phyloP scores from a whole-genome alignment of 305 asterid genomes.

The Rubia balearica region DNA sequence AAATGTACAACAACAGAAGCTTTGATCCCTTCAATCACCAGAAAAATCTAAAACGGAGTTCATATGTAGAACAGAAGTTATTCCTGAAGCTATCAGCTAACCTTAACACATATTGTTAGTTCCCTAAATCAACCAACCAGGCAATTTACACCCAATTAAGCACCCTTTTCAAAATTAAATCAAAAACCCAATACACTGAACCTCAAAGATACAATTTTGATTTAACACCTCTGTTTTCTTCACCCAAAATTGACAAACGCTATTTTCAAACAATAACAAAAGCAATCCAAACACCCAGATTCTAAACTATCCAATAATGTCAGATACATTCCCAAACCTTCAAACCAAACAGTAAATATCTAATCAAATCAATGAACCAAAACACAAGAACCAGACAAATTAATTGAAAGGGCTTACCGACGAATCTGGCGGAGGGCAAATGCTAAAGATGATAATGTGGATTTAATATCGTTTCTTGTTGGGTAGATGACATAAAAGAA shows the following conservation, averaged over 20 bases:
- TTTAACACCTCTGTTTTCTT: background rate
- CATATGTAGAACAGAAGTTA: background rate
- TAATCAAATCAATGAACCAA: background rate
- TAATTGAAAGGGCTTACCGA: constrained; percentile 10
- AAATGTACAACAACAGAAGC: background rate
- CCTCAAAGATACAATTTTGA: background rate
- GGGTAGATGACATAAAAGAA: background rate
- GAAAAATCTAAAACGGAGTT: background rate
- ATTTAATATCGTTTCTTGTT: background rate
- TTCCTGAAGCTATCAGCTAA: background rate
- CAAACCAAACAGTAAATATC: background rate
- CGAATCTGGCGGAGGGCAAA: background rate
- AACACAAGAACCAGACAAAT: background rate
- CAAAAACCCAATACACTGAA: background rate
- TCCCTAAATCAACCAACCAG: background rate
- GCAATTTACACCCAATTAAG: background rate
- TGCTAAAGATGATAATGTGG: background rate
- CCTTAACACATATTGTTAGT: background rate
- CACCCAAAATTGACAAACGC: background rate
- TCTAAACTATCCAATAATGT: background rate
- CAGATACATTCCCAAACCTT: background rate
- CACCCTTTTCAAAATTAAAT: background rate
- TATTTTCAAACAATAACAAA: background rate
- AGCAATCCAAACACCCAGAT: background rate
- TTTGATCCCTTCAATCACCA: background rate